Percentiles rank a stretch among this genome's conserved stretches.
Conservation (phyloP, 345 rosid species). For the Melaleuca alternifolia region DNA sequence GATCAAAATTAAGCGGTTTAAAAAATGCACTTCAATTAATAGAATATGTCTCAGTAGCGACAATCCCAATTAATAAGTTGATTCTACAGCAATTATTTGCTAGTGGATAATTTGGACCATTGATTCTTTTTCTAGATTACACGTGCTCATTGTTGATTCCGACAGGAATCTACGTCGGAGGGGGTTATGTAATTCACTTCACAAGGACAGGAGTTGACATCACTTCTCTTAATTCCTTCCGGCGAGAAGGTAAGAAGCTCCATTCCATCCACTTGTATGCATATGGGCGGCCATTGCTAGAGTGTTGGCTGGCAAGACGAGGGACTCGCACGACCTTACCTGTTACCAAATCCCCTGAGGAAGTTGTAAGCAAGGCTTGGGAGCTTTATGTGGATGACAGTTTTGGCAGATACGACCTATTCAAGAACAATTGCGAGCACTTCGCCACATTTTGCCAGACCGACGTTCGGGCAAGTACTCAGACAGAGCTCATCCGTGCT, state of each 20-base stretch:
- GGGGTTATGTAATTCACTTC: not conserved
- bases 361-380: not conserved
- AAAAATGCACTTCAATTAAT: not conserved
- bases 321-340: not conserved
- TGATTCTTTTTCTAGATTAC: not conserved
- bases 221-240: not conserved
- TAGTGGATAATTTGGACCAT: not conserved
- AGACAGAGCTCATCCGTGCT: not conserved
- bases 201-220: not conserved
- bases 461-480: not conserved
- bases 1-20: not conserved
- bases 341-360: accelerated
- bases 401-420: not conserved
- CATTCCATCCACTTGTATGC: not conserved
- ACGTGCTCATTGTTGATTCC: not conserved
- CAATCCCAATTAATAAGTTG: not conserved
- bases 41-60: not conserved
- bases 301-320: not conserved
- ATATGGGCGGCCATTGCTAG: not conserved
- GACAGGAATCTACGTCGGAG: not conserved
- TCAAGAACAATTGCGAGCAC: not conserved
- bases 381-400: not conserved
- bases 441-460: not conserved
- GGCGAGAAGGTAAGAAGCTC: not conserved
- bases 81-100: not conserved